Evolutionary conservation across 177 flowering plant genomes (phyloP), one percentile per base, ranked within the genome.

Genomic region (Vitis hybrid): DNA sequence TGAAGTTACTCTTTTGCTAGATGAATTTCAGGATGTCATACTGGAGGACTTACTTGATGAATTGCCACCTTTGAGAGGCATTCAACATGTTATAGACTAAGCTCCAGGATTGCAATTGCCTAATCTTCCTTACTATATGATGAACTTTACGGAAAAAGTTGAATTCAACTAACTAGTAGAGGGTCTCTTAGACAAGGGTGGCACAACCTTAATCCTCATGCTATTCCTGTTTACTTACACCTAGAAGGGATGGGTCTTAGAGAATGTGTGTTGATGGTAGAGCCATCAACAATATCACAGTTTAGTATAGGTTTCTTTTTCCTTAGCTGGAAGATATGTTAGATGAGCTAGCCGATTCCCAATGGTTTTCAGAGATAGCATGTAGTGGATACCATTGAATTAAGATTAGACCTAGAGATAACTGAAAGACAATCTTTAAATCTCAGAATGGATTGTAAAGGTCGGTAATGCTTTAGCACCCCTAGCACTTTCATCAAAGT

Each of bases 41-140:
- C 54, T 14, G 4, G 54, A 3, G 14, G 54, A 11, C 5, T 51
- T 51, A 51, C 54, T 14, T 51, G 13, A 9, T 51, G 54, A 10
- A 14, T 51, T 14, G 52, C 0, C 52, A 50, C 52, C 52, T 12
- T 9, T 9, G 10, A 50, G 52, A 50, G 48, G 11, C 11, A 34
- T 60, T 13, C 29, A 60, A 60, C 63, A 60, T 60, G 63, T 12
- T 10, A 60, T 60, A 18, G 63, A 60, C 6, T 60, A 18, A n/a
- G 48, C 10, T 11, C 64, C 29, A 20, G 11, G 64, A 19, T 61
- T 16, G 20, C 59, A n/a, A n/a, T 56, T n/a, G 9, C 59, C 59
- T 14, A 54, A 54, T 14, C 58, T 54, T 9, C 63, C 63, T 18
- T 31, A 60, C 1, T 60, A 60, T 60, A 22, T 6, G 63, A 60